Base-by-base conservation (phyloP, 2,329 filamentous ascomycete genomes). In the Tolypocladium ovalisporum region DNA sequence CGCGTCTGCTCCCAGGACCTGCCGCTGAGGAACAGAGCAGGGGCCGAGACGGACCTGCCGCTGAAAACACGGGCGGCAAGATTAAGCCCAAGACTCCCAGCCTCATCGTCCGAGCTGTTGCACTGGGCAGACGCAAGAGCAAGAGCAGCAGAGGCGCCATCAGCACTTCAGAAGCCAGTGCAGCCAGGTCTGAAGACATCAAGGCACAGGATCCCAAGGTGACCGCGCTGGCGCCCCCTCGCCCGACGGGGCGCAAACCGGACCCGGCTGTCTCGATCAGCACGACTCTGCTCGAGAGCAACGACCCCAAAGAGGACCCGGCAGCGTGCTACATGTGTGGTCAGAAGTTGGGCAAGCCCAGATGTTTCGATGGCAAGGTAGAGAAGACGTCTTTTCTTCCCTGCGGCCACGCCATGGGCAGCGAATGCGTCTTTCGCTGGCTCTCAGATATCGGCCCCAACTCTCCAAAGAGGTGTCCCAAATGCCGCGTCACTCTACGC, bases 371-470 rank as follows among this genome's bases (percentile, higher is more conserved):
- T 15, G 35, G 7, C 22, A 42, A 36, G 12, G 6, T 13, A 12
- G 67, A 69, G 47, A 29, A 19, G 12, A 55, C 54, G 24, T 58
- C 56, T 2, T 66, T 62, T 51, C 61, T 69, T 19, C 64, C 64
- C 7, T 69, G 67, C 49, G 66, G 67, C 15, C 66, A 69, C 54
- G 22, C 19, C 66, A 66, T 53, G 66, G 47, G 65, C 10, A 58
- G 63, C 27, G 9, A 47, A 4, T 69, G 67, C 29, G 53, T 67
- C 27, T 62, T 54, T 15, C 40, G 39, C 24, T 61, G 56, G 57
- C 54, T 62, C 24, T 6, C 27, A 1, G 13, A 32, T 13, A 17
- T 9, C 32, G 32, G 32, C 32, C 32, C 32, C 32, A 9, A 27
- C 17, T 37, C 15, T 15, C n/a, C 57, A 51, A 35, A 27, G 24